A percentile compares a stretch with the other conserved stretches of the same genome.
Evolutionary conservation across 1,284 basidiomycete species (phyloP).

Genomic region (Rhodotorula sp.): DNA sequence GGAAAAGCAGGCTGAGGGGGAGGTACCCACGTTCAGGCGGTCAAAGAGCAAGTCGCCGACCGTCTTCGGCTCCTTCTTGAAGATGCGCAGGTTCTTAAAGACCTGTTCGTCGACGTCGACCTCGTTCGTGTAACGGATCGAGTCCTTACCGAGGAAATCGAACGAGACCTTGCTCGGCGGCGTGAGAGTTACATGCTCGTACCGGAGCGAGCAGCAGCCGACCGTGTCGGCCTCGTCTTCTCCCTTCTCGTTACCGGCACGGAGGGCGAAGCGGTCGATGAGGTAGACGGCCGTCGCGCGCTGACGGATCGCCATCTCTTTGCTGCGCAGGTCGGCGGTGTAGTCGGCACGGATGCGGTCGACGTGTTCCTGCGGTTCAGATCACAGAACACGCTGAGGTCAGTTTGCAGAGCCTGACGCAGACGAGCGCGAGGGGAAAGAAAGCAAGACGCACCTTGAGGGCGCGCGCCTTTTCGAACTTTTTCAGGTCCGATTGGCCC

Average conservation of each 20-base stretch:
- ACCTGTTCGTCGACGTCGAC: conserved; percentile 82
- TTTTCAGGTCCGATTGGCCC: conserved; percentile 91
- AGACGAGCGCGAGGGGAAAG: neutral
- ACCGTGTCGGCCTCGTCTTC: conserved; percentile 97
- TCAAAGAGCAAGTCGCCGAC: conserved; percentile 90
- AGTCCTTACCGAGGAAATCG: conserved; percentile 97
- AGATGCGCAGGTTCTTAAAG: conserved; percentile 85
- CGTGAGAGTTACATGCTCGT: conserved; percentile 87
- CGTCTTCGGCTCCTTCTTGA: conserved; percentile 82
- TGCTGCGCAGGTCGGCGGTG: conserved; percentile 73
- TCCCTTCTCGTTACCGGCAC: conserved; percentile 96
- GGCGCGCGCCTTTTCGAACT: conserved; percentile 94
- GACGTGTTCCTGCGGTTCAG: conserved; percentile 68
- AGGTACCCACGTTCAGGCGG: conserved; percentile 53
- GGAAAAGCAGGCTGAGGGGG: neutral
- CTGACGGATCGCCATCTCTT: conserved; percentile 88
- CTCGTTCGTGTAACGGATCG: conserved; percentile 82
- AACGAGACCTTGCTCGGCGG: conserved; percentile 79
- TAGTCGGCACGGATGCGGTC: conserved; percentile 86
- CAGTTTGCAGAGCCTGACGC: neutral
- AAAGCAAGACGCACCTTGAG: conserved; percentile 65
- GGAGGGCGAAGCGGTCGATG: conserved; percentile 89
- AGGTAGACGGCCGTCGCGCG: conserved; percentile 96
- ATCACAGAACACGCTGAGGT: neutral
- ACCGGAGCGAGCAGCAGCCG: conserved; percentile 91